Evolutionary conservation across 495 filamentous ascomycete genomes (phyloP), one percentile per base, ranked within the genome.

Genomic region (Pyrenula aspistea): DNA sequence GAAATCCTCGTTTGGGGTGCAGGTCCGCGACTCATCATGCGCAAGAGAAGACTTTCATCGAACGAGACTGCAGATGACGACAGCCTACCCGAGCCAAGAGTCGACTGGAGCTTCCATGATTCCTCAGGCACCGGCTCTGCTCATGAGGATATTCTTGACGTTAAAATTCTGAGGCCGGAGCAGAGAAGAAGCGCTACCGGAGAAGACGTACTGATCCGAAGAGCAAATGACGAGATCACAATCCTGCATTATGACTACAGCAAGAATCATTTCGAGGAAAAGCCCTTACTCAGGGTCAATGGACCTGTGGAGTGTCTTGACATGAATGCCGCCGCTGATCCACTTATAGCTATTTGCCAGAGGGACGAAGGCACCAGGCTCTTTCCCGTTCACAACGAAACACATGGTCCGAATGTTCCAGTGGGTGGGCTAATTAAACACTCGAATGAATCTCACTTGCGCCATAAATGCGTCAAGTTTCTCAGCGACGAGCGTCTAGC

Each of bases 1-100:
- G 82, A 86, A 57, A 72, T 82, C 0, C 64, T 87, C 12, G 78
- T 76, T 1, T 83, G 82, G 73, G 80, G 83, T 24, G 83, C 83
- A 21, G 84, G 78, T 11, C 74, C 81, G 23, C 75, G 82, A 56
- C 57, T 87, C 1, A 61, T 77, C 15, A 54, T 87, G 51, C 67
- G 79, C 31, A 62, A 65, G 25, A 76, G 71, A 56, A 65, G 62
- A 53, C 57, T 68, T 22, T 52, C 57, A 50, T 23, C 4, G 51
- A 22, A 51, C 24, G 56, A 55, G 22, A 47, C 60, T 36, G 59
- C 61, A 21, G 65, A 69, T 54, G 22, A 61, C 19, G 63, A 62
- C 51, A 25, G 59, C n/a, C 60, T 51, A 36, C 4, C 15, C 31
- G 15, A 42, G 31, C 31, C 31, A 8, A 42, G 31, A 42, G 31